Conservation (phyloP, 192 early-diverging fungal genomes). For the Rhizophagus prolifer region DNA sequence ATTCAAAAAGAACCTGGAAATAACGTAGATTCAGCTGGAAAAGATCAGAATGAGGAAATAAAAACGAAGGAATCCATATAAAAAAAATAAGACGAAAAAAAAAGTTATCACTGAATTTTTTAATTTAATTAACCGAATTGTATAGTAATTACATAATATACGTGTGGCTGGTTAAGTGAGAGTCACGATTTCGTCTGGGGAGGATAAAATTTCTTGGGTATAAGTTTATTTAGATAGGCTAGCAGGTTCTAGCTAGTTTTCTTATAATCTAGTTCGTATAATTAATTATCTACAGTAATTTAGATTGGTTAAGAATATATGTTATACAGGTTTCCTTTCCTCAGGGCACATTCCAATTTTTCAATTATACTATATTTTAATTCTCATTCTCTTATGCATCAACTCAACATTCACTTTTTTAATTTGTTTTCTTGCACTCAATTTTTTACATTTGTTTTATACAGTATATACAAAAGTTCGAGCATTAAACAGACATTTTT, state of each 20-base stretch:
- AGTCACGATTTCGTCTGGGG: neutral
- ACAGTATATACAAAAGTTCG: too few relatives aligned
- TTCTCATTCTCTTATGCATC: too few relatives aligned
- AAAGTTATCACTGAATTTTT: too few relatives aligned
- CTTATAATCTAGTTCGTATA: neutral
- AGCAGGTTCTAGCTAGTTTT: constrained; percentile 12
- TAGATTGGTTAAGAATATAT: neutral
- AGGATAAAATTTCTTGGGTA: neutral
- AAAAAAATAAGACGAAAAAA: neutral
- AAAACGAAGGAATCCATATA: neutral
- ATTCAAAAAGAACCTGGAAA: neutral
- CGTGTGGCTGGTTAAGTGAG: neutral
- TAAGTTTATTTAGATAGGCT: neutral
- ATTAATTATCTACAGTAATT: neutral
- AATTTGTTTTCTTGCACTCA: too few relatives aligned
- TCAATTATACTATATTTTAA: neutral
- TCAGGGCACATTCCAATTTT: neutral
- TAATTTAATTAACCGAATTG: neutral
- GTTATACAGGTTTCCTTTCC: neutral
- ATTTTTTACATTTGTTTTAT: too few relatives aligned
- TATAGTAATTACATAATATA: neutral
- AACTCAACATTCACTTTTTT: too few relatives aligned
- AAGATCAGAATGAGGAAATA: neutral
- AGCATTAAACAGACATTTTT: too few relatives aligned
- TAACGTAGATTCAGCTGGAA: neutral